Evolutionary conservation across 1,139 yeast genomes (phyloP).

Genomic region (Citeromyces hawaiiensis): DNA sequence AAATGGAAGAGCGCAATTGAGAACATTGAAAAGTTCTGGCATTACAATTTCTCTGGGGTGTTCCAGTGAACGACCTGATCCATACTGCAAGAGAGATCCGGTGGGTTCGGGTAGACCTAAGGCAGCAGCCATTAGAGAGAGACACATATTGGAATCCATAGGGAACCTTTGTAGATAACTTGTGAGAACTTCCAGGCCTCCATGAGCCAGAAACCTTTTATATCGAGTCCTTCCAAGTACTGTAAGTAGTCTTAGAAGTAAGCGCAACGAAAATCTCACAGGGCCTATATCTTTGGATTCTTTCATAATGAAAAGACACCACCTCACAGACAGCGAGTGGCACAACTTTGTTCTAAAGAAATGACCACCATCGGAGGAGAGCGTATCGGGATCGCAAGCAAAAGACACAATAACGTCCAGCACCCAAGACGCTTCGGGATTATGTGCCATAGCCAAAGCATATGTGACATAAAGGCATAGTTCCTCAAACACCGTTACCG

Average conservation of each 20-base stretch:
- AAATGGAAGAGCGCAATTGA: neutral
- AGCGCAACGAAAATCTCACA: constrained; percentile 30
- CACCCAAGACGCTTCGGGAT: constrained; percentile 14
- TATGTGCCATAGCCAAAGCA: constrained; percentile 17
- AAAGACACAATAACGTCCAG: constrained; percentile 18
- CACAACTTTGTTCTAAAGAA: constrained; percentile 26
- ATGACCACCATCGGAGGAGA: constrained; percentile 2
- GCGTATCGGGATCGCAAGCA: constrained; percentile 15
- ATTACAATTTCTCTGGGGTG: constrained; percentile 11
- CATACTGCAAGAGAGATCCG: constrained; percentile 2
- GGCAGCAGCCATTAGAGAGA: constrained; percentile 23
- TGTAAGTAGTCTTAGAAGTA: constrained; percentile 35
- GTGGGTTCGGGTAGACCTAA: constrained; percentile 23
- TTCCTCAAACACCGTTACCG: constrained; percentile 23
- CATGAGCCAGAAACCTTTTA: constrained; percentile 33
- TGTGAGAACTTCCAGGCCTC: constrained; percentile 43
- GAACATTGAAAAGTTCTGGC: constrained; percentile 14
- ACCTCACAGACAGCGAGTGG: constrained; percentile 47
- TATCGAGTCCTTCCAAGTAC: constrained; percentile 33
- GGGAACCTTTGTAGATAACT: constrained; percentile 32
- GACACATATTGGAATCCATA: constrained; percentile 22
- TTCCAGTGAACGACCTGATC: neutral
- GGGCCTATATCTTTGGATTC: constrained; percentile 22
- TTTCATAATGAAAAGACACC: constrained; percentile 46
- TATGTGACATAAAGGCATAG: constrained; percentile 27